Conservation (phyloP, 805 yeast genomes). For the Starmerella kuoi region DNA sequence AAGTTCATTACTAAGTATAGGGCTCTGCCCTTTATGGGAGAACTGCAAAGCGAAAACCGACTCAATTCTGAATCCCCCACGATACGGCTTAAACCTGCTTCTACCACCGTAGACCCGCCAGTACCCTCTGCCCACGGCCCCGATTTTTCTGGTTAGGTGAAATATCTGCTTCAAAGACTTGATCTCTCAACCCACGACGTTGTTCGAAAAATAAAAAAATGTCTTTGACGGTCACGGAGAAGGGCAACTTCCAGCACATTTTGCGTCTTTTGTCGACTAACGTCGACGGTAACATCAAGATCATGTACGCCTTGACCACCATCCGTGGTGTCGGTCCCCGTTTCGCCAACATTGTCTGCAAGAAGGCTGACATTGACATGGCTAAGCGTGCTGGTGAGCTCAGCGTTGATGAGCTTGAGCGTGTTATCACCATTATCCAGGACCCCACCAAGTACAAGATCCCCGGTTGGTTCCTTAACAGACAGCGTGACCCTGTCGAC, state of each 20-base stretch:
- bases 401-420: slow-evolving; percentile 99
- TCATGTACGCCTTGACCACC: slow-evolving; percentile 99
- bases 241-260: slow-evolving; percentile 99
- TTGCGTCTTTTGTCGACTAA: slow-evolving; percentile 99
- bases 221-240: slow-evolving; percentile 98
- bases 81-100: too few species aligned
- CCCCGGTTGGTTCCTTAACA: slow-evolving; percentile 99
- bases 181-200: background rate
- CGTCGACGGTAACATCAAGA: slow-evolving; percentile 99
- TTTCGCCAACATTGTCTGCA: slow-evolving; percentile 99
- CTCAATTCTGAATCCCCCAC: too few species aligned
- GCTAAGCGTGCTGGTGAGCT: slow-evolving; percentile 99
- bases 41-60: too few species aligned
- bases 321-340: slow-evolving; percentile 99
- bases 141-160: slow-evolving; percentile 8
- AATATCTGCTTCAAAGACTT: slow-evolving; percentile 11
- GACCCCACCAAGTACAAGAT: slow-evolving; percentile 98
- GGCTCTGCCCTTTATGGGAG: too few species aligned
- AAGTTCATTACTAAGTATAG: too few species aligned
- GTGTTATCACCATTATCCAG: slow-evolving; percentile 99
- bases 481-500: slow-evolving; percentile 96
- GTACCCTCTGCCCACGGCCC: slow-evolving; percentile 2
- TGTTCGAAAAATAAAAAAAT: slow-evolving; percentile 30
- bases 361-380: slow-evolving; percentile 99
- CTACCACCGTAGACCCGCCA: too few species aligned